Base-by-base conservation (phyloP, 257 asterid species). In the Knoxia roxburghii region DNA sequence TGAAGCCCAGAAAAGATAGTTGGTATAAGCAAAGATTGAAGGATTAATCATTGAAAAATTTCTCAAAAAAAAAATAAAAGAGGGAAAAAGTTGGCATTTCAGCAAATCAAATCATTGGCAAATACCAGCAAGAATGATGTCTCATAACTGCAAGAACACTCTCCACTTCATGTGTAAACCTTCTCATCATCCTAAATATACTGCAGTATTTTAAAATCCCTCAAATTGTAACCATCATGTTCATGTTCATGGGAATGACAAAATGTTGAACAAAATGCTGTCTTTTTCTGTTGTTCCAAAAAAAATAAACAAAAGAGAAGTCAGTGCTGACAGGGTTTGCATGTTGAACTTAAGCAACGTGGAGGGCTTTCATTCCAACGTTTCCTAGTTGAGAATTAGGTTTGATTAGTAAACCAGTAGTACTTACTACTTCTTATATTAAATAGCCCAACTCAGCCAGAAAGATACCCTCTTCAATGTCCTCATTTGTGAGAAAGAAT, bases 381-480 rank as follows among this genome's bases (percentile, higher is more conserved):
- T 37, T 32, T n/a, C 21, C 41, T 62, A 17, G 37, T 11, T 62
- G 35, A 29, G 1, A 64, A 48, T 46, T 30, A 18, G 69, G 32
- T 49, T 17, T 30, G 57, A 48, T 27, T 49, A 49, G 6, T 32
- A 32, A 49, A 11, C 46, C 43, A 48, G 43, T 21, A 29, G 43
- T 30, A 39, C 26, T 33, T 45, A n/a, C n/a, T n/a, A n/a, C n/a
- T n/a, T n/a, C n/a, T n/a, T n/a, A 32, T 30, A 30, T 56, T 56
- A 24, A 29, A 1, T 29, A 46, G 57, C 13, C 58, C 69, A 65
- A 49, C 69, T 49, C 32, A 65, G 60, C 30, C 49, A 51, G 7
- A 59, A 59, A 65, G 60, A 32, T 65, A 24, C 70, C 35, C 35
- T 50, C 17, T 7, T 45, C n/a, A n/a, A n/a, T n/a, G n/a, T n/a